Evolutionary conservation across 768 basidiomycete species (phyloP), one percentile per base, ranked within the genome.

Genomic region (Pleurotus tuoliensis): DNA sequence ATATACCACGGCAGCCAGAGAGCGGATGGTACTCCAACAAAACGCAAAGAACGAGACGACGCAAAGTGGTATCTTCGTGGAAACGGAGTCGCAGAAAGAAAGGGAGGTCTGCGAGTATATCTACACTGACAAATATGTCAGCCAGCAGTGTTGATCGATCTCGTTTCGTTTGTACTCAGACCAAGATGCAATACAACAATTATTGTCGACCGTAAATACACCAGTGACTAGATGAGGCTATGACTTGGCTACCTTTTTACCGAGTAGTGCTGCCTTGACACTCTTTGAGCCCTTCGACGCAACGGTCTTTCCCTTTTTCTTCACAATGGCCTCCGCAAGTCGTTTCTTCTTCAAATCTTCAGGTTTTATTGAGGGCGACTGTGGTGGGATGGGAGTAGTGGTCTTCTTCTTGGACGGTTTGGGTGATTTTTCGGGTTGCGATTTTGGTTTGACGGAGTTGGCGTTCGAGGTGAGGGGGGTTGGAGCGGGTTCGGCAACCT

Each of bases 331-430:
- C 37, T 66, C 71, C 1, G 64, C 68, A 18, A 67, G 67, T 54
- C 76, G 74, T 65, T 86, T 86, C 66, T 76, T 73, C 70, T 85
- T 84, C 60, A 81, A 62, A 58, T 82, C 82, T 15, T 76, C 73
- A 47, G 65, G 73, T 6, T 70, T 74, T 50, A 79, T 45, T 11
- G 68, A 56, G 3, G 63, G 49, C 16, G 22, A 27, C 45, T 25
- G 44, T 12, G 55, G 9, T 16, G 48, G 15, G n/a, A 30, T 18
- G 49, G 62, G 27, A 37, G 49, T 12, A 16, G 22, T 6, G 24
- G 16, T 22, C 34, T 50, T 12, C n/a, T 57, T 15, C 27, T 40
- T 58, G 6, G 25, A 41, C 22, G 47, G 22, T 37, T 56, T 47
- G 13, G 58, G 38, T 4, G 22, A 13, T 30, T 56, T 57, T 18